Evolutionary conservation across 2,329 filamentous ascomycete species (phyloP), one percentile per base, ranked within the genome.

Genomic region (Eutypella sp.): DNA sequence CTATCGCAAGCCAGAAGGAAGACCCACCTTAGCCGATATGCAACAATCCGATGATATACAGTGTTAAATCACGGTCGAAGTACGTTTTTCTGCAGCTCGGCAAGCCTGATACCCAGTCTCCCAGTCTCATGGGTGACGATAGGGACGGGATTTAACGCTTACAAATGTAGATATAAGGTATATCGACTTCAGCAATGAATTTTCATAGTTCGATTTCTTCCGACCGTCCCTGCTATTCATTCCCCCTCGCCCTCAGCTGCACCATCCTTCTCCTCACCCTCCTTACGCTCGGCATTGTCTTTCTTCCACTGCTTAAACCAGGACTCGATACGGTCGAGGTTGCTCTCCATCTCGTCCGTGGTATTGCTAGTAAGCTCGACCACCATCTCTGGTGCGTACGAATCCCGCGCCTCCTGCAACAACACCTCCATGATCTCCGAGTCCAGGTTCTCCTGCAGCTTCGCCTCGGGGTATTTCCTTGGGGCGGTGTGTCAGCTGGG

Each of bases 351-450:
- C 67, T 96, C 88, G 42, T 91, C 85, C 2, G 82, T 76, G 44
- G 78, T 79, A 63, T 95, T 86, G 67, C 92, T 97, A 60, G 74
- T 81, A 60, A 99, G 70, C 67, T 96, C 90, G 22, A 97, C 87
- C 31, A 99, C 85, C 56, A 95, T 88, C 62, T 93, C 82, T 66
- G 87, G 81, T 44, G 89, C 87, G 60, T 92, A 99, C 10, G 86
- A 81, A 52, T 96, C 91, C 49, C 83, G 76, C 25, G 93, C 93
- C 71, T 99, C 93, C 56, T 96, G 85, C 18, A 95, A 73, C 46
- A 99, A 72, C 22, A 97, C 89, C 62, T 96, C 87, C 84, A 99
- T 97, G 62, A 99, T 97, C 71, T 99, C 93, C 24, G 89, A 87
- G 67, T 99, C 93, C 49, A 99, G 73, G 63, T 99, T 99, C 67